Evolutionary conservation across 257 asterid genomes (phyloP).

Genomic region (Solanum paucissectum): DNA sequence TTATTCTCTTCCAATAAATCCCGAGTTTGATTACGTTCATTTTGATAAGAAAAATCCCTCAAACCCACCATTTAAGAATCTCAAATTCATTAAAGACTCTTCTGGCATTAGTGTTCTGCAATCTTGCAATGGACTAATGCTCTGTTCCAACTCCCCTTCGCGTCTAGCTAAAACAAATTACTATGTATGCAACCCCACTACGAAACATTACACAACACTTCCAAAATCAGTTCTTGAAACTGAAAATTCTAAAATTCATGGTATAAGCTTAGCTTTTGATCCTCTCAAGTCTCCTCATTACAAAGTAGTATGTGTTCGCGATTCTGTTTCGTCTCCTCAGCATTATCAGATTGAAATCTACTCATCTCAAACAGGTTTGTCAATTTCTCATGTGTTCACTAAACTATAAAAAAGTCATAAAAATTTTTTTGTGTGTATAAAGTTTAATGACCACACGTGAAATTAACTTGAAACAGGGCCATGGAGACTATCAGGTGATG

Average conservation of each 20-base stretch:
- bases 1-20: not conserved
- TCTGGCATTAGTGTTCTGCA: not conserved
- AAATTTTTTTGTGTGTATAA: not conserved
- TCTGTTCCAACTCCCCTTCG: not conserved
- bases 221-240: slow-evolving; percentile 6
- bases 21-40: not conserved
- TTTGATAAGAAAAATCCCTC: not conserved
- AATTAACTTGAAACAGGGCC: not conserved
- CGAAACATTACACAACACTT: slow-evolving; percentile 9
- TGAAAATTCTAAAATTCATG: not conserved
- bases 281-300: slow-evolving; percentile 12
- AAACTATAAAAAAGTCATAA: too few species aligned
- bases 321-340: not conserved
- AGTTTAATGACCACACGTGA: not conserved
- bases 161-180: not conserved
- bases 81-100: not conserved
- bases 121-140: not conserved
- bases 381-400: not conserved
- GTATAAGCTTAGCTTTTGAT: slow-evolving; percentile 12
- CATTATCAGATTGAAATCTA: slow-evolving; percentile 16
- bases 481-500: not conserved
- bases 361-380: slow-evolving; percentile 15
- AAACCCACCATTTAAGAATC: not conserved
- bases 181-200: not conserved
- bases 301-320: slow-evolving; percentile 12